A percentile compares a stretch with the other conserved stretches of the same genome.
These are phyloP conservation scores for Hyaloperonospora arabidopsidis DNA, from an alignment of 352 stramenopile genomes.

Conservation along the genomic window DNA sequence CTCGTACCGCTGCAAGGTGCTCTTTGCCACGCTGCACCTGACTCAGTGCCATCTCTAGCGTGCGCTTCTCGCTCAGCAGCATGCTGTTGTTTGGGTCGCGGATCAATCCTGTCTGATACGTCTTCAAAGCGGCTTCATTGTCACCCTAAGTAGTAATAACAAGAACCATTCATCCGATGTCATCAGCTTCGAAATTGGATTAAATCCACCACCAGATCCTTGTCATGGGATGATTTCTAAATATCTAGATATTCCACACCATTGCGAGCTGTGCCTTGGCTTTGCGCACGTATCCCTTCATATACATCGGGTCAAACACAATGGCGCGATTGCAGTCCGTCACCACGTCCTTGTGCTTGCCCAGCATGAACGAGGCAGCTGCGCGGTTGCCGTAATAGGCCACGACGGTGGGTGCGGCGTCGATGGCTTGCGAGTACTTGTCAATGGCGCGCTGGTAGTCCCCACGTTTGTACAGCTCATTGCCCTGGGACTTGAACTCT, in stretches of 20 bases:
- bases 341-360: constrained; percentile 84
- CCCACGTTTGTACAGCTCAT: constrained; percentile 88
- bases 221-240: no score
- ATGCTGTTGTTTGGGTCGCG: constrained; percentile 75
- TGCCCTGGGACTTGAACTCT: constrained; percentile 82
- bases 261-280: constrained; percentile 79
- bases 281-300: constrained; percentile 89
- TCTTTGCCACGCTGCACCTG: constrained; percentile 68
- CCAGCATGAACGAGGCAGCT: constrained; percentile 87
- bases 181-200: no score
- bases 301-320: constrained; percentile 82
- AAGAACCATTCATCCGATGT: no score
- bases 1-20: constrained; percentile 48
- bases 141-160: constrained; percentile 37
- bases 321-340: constrained; percentile 87
- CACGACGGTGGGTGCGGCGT: constrained; percentile 72
- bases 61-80: constrained; percentile 65
- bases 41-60: constrained; percentile 74
- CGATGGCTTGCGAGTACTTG: constrained; percentile 88
- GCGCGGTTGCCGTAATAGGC: constrained; percentile 88
- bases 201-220: no score
- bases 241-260: no score
- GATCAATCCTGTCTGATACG: constrained; percentile 60
- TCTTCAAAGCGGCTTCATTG: constrained; percentile 62
- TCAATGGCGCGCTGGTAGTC: constrained; percentile 87